Percentiles rank a stretch among this genome's conserved stretches.
phyloP scores from a whole-genome alignment of 805 yeast species.

The Candida germanica region DNA sequence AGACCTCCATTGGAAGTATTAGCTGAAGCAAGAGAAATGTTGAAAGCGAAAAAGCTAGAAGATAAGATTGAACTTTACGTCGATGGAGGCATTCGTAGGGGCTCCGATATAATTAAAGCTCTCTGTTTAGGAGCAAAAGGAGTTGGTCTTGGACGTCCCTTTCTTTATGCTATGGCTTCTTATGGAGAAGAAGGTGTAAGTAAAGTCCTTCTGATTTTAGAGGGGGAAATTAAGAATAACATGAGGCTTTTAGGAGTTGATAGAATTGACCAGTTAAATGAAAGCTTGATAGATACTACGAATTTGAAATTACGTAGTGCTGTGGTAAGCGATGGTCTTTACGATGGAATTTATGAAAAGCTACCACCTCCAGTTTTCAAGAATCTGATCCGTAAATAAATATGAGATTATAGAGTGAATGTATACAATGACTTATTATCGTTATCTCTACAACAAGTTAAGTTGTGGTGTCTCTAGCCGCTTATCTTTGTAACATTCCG shows the following conservation, averaged over 20 bases:
- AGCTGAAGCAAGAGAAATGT: constrained; percentile 68
- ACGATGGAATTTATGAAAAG: constrained; percentile 12
- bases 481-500: too few relatives aligned
- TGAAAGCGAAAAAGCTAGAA: constrained; percentile 27
- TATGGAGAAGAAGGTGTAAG: constrained; percentile 65
- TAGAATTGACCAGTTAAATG: constrained; percentile 46
- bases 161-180: constrained; percentile 57
- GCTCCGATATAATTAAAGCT: constrained; percentile 63
- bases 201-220: constrained; percentile 55
- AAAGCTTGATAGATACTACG: constrained; percentile 27
- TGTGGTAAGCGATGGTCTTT: constrained; percentile 10
- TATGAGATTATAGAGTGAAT: too few relatives aligned
- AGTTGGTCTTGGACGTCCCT: constrained; percentile 66
- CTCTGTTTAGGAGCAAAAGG: constrained; percentile 67
- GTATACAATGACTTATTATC: too few relatives aligned
- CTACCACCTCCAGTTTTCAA: constrained; percentile 11
- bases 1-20: constrained; percentile 71
- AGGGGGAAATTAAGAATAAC: constrained; percentile 68
- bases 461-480: too few relatives aligned
- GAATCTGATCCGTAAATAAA: too few relatives aligned
- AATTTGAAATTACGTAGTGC: constrained; percentile 25
- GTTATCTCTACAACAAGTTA: too few relatives aligned
- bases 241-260: constrained; percentile 79
- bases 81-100: constrained; percentile 70
- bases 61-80: constrained; percentile 50